These are phyloP conservation scores for Linum lewisii DNA, from an alignment of 345 rosid genomes.

Conservation along the genomic window DNA sequence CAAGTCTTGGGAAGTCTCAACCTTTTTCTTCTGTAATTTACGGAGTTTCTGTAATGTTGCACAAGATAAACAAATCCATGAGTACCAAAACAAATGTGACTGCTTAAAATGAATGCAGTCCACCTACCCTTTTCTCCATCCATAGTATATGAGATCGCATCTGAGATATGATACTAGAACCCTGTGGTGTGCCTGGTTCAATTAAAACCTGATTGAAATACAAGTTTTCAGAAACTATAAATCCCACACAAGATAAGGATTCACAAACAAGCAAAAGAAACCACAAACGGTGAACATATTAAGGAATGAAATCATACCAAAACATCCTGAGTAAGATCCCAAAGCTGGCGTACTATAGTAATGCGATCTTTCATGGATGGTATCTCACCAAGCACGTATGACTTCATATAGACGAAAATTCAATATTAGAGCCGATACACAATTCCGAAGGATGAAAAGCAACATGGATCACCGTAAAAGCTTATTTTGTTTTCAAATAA, in stretches of 20 bases:
- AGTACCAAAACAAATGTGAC: neutral
- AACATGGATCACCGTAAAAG: too few species aligned
- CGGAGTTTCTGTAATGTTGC: slow-evolving; percentile 41
- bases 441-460: too few species aligned
- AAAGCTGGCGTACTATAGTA: slow-evolving; percentile 82
- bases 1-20: slow-evolving; percentile 40
- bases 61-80: neutral
- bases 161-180: slow-evolving; percentile 77
- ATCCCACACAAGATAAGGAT: neutral
- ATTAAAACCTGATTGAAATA: slow-evolving; percentile 54
- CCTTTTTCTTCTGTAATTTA: slow-evolving; percentile 33
- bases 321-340: slow-evolving; percentile 91
- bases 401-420: slow-evolving; percentile 35
- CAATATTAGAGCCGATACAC: too few species aligned
- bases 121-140: slow-evolving; percentile 87
- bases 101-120: neutral
- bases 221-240: neutral
- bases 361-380: slow-evolving; percentile 83
- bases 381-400: slow-evolving; percentile 94
- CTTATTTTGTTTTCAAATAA: slow-evolving; percentile 10
- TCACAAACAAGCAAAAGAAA: neutral
- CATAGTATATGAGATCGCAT: slow-evolving; percentile 93
- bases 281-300: neutral
- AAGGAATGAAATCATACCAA: slow-evolving; percentile 39
- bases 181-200: slow-evolving; percentile 96